These are phyloP conservation scores for Boletus coccyginus DNA, from an alignment of 768 basidiomycete genomes.

Conservation along the genomic window DNA sequence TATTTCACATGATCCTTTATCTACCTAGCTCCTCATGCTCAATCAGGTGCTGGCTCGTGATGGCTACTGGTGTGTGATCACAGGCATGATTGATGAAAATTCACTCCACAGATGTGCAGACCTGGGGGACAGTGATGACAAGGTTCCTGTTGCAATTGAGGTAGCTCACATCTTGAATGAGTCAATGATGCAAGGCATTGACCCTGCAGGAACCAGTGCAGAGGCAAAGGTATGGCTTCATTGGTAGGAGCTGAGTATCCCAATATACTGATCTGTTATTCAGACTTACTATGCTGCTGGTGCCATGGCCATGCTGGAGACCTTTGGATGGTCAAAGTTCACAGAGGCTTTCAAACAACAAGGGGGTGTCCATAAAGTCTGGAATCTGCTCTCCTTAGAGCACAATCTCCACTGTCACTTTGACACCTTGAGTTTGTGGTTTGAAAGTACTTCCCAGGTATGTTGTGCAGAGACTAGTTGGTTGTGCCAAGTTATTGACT, in stretches of 20 bases:
- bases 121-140: background rate
- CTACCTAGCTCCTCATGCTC: background rate
- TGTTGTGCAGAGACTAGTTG: background rate
- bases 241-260: too few relatives aligned
- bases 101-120: background rate
- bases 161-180: background rate
- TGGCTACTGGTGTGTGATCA: background rate
- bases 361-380: background rate
- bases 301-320: background rate
- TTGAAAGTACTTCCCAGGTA: background rate
- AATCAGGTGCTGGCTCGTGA: background rate
- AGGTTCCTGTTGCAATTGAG: background rate
- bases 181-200: background rate
- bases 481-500: background rate
- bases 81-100: background rate
- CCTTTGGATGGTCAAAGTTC: background rate
- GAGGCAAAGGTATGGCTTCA: background rate
- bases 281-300: background rate
- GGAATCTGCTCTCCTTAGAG: background rate
- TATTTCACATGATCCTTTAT: background rate
- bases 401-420: fast-evolving
- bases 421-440: background rate
- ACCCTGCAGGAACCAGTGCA: background rate
- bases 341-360: background rate
- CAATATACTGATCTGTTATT: background rate